Evolutionary conservation across 805 yeast species (phyloP).

Genomic region (Schizosaccharomyces octosporus): DNA sequence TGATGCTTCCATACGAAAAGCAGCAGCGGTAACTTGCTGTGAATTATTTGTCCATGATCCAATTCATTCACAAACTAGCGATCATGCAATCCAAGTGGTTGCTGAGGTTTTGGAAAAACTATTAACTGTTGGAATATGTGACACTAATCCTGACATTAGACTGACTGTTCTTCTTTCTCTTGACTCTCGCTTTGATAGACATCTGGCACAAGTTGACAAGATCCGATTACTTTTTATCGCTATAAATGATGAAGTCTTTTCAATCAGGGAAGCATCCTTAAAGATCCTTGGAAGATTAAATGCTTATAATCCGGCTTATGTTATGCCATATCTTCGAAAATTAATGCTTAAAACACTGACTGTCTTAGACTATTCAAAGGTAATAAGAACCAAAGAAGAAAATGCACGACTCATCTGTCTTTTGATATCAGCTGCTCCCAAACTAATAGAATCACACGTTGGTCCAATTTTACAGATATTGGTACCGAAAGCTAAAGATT

Average conservation of each 20-base stretch:
- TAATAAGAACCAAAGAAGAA: constrained; percentile 60
- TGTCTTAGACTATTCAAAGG: constrained; percentile 58
- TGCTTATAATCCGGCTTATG: constrained; percentile 75
- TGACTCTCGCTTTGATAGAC: constrained; percentile 63
- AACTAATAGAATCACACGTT: constrained; percentile 71
- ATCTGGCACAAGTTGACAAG: constrained; percentile 79
- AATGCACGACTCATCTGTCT: constrained; percentile 52
- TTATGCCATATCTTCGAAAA: constrained; percentile 76
- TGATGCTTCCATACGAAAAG: constrained; percentile 51
- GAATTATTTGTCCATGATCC: constrained; percentile 53
- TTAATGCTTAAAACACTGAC: constrained; percentile 66
- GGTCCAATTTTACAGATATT: constrained; percentile 73
- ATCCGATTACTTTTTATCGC: constrained; percentile 68
- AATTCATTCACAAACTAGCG: constrained; percentile 61
- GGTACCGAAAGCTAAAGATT: constrained; percentile 47
- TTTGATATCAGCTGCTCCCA: constrained; percentile 52
- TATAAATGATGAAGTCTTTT: constrained; percentile 70
- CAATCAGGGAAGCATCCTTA: constrained; percentile 55
- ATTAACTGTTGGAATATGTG: constrained; percentile 64
- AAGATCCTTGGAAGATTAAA: constrained; percentile 64
- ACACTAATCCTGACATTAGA: constrained; percentile 60
- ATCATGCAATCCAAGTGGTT: constrained; percentile 58
- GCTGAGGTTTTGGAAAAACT: constrained; percentile 63
- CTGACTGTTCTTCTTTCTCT: constrained; percentile 51
- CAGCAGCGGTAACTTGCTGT: constrained; percentile 68